Evolutionary conservation across 257 asterid species (phyloP), one percentile per base, ranked within the genome.

Genomic region (Penstemon eatonii): DNA sequence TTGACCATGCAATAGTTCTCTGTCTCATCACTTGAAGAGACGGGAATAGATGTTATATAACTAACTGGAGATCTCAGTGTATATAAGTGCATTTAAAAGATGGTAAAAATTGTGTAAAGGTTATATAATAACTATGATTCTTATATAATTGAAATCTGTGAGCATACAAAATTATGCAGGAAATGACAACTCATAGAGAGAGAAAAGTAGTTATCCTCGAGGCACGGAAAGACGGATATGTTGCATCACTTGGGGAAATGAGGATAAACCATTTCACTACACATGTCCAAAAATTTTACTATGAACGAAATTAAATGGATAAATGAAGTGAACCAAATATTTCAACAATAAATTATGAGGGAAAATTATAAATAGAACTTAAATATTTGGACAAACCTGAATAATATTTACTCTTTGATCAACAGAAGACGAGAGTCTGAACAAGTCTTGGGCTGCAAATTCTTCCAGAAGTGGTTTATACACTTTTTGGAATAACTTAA

Each of bases 381-480:
- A 55, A 56, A 56, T 18, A 66, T 63, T 19, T 38, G 61, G 59
- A 78, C 85, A 38, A 52, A 88, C 95, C 96, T 91, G 96, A 67
- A 72, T 59, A 73, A 91, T 79, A 50, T 67, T 80, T 59, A 69
- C 82, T 73, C 77, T 74, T 45, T 66, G 74, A 78, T 77, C 84
- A 74, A 68, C 78, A 65, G 86, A 77, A 67, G 82, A 73, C 25
- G 95, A 76, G 36, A 78, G 39, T 76, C 89, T 80, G 76, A 89
- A 75, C 77, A 91, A 46, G 71, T 86, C 89, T 38, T 69, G 66
- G 51, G 80, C 78, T 7, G 86, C 90, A 74, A 81, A 77, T 70
- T 89, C 96, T 79, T 89, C 85, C 15, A 89, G 47, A 76, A 75
- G 63, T 25, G 98, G 92, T 45, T 62, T 77, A 74, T 92, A 92